Percentiles rank a stretch among this genome's conserved stretches.
These are phyloP conservation scores for Lentinula raphanica DNA, from an alignment of 768 basidiomycete genomes.

Conservation along the genomic window DNA sequence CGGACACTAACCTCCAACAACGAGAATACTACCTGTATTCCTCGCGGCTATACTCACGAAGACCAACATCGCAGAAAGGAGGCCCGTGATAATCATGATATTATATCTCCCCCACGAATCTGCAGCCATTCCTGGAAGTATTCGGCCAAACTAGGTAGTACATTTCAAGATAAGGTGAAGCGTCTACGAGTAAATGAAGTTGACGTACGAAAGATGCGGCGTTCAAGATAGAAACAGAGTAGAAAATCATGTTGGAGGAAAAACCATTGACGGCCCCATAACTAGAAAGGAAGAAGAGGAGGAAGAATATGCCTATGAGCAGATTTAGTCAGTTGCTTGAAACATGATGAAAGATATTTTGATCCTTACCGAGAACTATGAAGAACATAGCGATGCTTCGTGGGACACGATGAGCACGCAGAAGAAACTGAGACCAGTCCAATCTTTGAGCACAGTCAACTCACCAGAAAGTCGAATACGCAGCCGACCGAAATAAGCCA, in stretches of 20 bases:
- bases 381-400: not conserved
- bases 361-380: not conserved
- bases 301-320: constrained; percentile 13
- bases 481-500: constrained; percentile 9
- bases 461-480: constrained; percentile 14
- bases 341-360: not conserved
- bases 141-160: not conserved
- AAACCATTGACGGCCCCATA: constrained; percentile 15
- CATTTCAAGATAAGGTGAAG: not conserved
- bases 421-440: no score
- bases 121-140: constrained; percentile 11
- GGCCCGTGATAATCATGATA: constrained; percentile 9
- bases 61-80: constrained; percentile 10
- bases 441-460: no score
- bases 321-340: not conserved
- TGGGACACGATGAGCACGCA: no score
- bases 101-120: constrained; percentile 16
- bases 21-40: constrained; percentile 13
- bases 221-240: constrained; percentile 15
- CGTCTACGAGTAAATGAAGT: not conserved
- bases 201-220: constrained; percentile 14
- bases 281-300: constrained; percentile 14
- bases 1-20: constrained; percentile 1
- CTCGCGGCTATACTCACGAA: constrained; percentile 14
- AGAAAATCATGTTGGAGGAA: constrained; percentile 15